Evolutionary conservation across 1,284 basidiomycete species (phyloP), one percentile per base, ranked within the genome.

Genomic region (Fomitopsis pinicola): DNA sequence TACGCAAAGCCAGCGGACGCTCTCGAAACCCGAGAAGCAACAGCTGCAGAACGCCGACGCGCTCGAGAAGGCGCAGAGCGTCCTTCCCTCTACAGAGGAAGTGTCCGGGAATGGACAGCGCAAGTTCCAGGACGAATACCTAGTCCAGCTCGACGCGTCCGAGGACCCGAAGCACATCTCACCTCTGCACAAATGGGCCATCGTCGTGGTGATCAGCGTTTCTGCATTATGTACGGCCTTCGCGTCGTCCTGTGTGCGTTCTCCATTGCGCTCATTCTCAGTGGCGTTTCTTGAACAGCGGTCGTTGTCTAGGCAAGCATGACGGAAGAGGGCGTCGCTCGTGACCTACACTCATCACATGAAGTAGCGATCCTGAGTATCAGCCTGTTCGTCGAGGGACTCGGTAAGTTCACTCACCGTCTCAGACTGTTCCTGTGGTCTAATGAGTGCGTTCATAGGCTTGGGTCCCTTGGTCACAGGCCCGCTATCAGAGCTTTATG

Each of bases 351-450:
- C 59, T 81, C 91, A 42, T 78, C 81, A 2, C 77, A 79, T 30
- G 82, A 85, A 63, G 87, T 93, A 9, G 78, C 88, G 3, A 86
- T 91, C 45, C 80, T 94, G 12, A 81, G 82, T 2, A 79, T 94
- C 42, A 89, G 86, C 59, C 70, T 94, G 4, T 95, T 87, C 64
- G 87, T 93, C 45, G 75, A 80, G 58, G 87, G 86, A 0, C 74
- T 85, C 12, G 84, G 83, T 61, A 44, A 30, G 67, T 40, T 52
- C 5, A 3, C 12, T 44, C 33, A 2, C 19, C 14, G 22, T 22
- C 22, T n/a, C 42, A 55, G 4, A 6, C 38, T 10, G 46, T 19
- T 19, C 33, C 14, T 19, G 55, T n/a, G 45, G 26, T 42, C 36
- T 26, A 42, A 26, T 42, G 36, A 38, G 26, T 36, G 44, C 30